phyloP scores from a whole-genome alignment of 2,329 filamentous ascomycete genomes.

The Talaromyces piceae region DNA sequence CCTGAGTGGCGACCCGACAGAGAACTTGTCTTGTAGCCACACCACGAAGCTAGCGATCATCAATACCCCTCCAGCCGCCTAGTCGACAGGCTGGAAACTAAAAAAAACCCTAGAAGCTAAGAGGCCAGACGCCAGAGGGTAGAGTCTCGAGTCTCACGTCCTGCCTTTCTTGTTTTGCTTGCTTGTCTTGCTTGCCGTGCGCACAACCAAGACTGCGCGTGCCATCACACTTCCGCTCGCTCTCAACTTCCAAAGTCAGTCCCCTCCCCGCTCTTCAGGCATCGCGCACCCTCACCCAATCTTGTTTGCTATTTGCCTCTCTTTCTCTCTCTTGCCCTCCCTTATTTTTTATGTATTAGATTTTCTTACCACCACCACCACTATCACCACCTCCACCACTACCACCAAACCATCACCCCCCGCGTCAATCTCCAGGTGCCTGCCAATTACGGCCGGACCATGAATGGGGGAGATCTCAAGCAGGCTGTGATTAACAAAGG shows the following conservation, averaged over 20 bases:
- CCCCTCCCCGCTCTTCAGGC: constrained; percentile 1
- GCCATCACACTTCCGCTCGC: not conserved
- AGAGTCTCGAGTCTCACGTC: too few relatives aligned
- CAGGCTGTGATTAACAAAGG: constrained; percentile 60
- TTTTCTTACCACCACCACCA: too few relatives aligned
- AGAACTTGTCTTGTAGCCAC: too few relatives aligned
- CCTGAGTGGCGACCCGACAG: too few relatives aligned
- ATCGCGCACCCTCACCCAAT: not conserved
- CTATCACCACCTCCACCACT: not conserved
- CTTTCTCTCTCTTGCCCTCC: not conserved
- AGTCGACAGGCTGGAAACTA: too few relatives aligned
- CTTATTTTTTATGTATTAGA: too few relatives aligned
- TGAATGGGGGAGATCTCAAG: constrained; percentile 59
- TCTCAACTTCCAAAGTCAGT: too few relatives aligned
- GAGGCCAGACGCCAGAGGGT: too few relatives aligned
- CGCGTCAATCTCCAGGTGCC: not conserved
- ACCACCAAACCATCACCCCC: not conserved
- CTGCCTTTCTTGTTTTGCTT: not conserved
- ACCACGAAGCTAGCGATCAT: too few relatives aligned
- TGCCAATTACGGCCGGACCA: constrained; percentile 28
- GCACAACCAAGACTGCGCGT: not conserved
- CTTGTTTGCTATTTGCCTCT: not conserved
- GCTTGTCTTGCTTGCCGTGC: not conserved
- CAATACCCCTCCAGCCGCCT: too few relatives aligned
- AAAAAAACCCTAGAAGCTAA: too few relatives aligned